A percentile compares a stretch with the other conserved stretches of the same genome.
Evolutionary conservation across 345 rosid genomes (phyloP).

Genomic region (Eucalyptus shirleyi): DNA sequence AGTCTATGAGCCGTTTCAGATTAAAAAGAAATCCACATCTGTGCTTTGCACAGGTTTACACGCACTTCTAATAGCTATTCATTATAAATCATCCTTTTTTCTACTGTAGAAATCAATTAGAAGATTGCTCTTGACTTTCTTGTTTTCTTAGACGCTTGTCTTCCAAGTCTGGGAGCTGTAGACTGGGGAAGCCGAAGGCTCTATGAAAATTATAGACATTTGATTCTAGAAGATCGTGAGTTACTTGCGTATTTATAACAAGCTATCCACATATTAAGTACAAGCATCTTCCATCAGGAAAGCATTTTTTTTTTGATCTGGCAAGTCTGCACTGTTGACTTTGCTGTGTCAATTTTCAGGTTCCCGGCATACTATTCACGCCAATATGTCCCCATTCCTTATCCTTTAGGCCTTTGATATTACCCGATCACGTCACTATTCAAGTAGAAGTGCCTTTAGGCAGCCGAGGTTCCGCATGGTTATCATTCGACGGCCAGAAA

Average conservation of each 20-base stretch:
- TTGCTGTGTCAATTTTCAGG: constrained; percentile 21
- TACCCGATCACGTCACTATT: constrained; percentile 87
- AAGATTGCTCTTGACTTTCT: not conserved
- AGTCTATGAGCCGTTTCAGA: not conserved
- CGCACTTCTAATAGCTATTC: not conserved
- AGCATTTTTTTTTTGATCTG: not conserved
- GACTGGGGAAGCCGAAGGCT: not conserved
- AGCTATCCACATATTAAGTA: not conserved
- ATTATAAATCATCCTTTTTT: not conserved
- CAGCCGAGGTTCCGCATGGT: constrained; percentile 94
- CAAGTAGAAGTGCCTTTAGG: constrained; percentile 77
- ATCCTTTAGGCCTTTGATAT: constrained; percentile 89
- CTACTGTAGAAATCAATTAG: not conserved
- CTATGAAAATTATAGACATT: not conserved
- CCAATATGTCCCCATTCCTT: constrained; percentile 97
- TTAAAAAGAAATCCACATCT: not conserved
- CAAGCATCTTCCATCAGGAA: not conserved
- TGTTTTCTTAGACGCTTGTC: not conserved
- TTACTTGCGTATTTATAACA: not conserved
- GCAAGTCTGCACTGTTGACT: not conserved
- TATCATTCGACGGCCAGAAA: constrained; percentile 90
- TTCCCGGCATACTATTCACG: constrained; percentile 91
- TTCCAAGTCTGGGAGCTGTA: not conserved
- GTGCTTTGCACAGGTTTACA: not conserved
- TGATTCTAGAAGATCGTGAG: not conserved